Conservation (phyloP, 352 stramenopile species). For the Pythium rishiriense region DNA sequence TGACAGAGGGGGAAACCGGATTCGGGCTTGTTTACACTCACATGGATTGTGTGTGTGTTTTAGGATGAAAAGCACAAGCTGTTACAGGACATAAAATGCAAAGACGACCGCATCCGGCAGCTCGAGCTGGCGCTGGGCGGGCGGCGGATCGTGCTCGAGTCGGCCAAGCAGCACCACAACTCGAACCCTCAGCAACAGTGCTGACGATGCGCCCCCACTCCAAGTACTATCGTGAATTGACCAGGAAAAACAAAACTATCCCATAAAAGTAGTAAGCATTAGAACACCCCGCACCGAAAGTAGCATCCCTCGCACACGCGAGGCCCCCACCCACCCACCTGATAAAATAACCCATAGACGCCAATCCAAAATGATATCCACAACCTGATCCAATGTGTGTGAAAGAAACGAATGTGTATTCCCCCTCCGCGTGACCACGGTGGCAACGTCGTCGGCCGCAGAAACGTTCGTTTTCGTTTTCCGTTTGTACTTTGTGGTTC, state of each 20-base stretch:
- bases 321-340: too few relatives aligned
- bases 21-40: too few relatives aligned
- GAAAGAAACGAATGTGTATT: conserved; percentile 22
- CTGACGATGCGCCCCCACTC: neutral
- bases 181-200: conserved; percentile 8
- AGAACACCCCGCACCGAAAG: conserved; percentile 5
- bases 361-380: neutral
- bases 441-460: too few relatives aligned
- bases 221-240: neutral
- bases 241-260: neutral
- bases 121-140: conserved; percentile 53
- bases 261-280: neutral
- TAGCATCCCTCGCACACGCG: neutral
- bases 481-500: too few relatives aligned
- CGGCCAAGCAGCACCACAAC: conserved; percentile 5
- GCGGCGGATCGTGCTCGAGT: conserved; percentile 35
- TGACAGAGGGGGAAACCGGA: neutral
- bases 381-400: neutral
- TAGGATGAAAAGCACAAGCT: conserved; percentile 49
- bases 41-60: neutral
- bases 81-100: conserved; percentile 27
- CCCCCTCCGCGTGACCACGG: neutral
- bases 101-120: conserved; percentile 48
- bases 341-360: conserved; percentile 17
- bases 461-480: too few relatives aligned